Evolutionary conservation across 441 rosid genomes (phyloP).

Genomic region (Euphorbia neoarborescens): DNA sequence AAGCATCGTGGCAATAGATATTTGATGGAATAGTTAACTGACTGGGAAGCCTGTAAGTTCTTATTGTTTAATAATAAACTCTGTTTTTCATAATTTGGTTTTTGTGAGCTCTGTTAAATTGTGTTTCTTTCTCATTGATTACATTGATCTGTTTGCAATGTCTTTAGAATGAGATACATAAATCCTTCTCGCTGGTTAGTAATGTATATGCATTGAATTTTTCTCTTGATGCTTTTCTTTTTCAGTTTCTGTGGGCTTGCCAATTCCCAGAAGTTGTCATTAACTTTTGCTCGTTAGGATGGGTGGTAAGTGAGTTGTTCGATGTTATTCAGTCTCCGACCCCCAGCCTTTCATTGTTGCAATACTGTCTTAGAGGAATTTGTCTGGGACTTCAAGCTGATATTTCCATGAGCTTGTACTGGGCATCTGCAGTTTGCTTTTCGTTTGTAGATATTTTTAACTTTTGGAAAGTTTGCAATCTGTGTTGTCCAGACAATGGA

Average conservation of each 20-base stretch:
- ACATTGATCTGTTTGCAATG: neutral
- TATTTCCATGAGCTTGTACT: conserved; percentile 35
- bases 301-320: conserved; percentile 52
- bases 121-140: neutral
- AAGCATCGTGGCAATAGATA: conserved; percentile 35
- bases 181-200: neutral
- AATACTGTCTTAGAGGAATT: conserved; percentile 24
- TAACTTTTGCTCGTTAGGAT: conserved; percentile 31
- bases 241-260: conserved; percentile 35
- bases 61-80: conserved; percentile 4
- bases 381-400: conserved; percentile 27
- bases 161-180: neutral
- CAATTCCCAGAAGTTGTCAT: conserved; percentile 29
- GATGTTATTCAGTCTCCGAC: conserved; percentile 37
- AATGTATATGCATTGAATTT: neutral
- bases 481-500: conserved; percentile 30
- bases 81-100: neutral
- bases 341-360: conserved; percentile 30
- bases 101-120: neutral
- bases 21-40: conserved; percentile 23
- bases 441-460: conserved; percentile 55
- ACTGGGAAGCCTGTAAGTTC: conserved; percentile 42
- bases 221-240: conserved; percentile 1
- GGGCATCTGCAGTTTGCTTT: conserved; percentile 38
- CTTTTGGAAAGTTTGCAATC: conserved; percentile 39